Base-by-base conservation (phyloP, 108 stramenopile species). In the Heterococcus sp. region DNA sequence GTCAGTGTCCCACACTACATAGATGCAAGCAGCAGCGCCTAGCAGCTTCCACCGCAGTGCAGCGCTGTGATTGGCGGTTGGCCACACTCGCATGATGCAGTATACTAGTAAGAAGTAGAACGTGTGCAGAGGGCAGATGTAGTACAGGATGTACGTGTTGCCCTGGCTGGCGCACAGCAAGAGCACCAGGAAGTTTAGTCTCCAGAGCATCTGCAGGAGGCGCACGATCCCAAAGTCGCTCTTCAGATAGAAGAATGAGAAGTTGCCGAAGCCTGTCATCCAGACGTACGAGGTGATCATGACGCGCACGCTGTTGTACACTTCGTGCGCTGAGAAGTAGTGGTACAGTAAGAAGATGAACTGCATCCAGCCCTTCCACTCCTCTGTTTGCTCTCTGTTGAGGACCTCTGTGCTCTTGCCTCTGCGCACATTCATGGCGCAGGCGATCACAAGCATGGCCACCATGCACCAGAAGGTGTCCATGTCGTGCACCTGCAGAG, bases 361-460 rank as follows among this genome's bases (percentile, higher is more conserved):
- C 88, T 97, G 96, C 98, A 98, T 98, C 95, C 95, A 96, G 35
- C 95, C 95, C 83, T 98, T 98, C 98, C 98, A 98, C 83, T 98
- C 98, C 76, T 97, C 95, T 0, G 98, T 98, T 84, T 98, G 98
- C 80, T 96, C 90, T 69, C 96, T 91, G 89, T 96, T 95, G 26
- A 97, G 87, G 30, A 97, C 84, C 35, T 81, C 76, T 1, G 83
- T 73, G 11, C 66, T 32, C 70, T 84, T 83, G n/a, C 72, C 72
- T 72, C 72, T 86, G 35, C 85, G 82, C 2, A 86, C 58, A 32
- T 84, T 84, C 21, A 84, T 72, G 11, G 37, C 38, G 28, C 83
- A 84, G n/a, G 76, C 73, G 5, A 86, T 63, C 31, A 85, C 63
- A 0, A 87, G 85, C 70, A 84, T 74, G 27, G 77, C 32, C 27